phyloP scores from a whole-genome alignment of 805 yeast species.

The Saccharomyces eubayanus region DNA sequence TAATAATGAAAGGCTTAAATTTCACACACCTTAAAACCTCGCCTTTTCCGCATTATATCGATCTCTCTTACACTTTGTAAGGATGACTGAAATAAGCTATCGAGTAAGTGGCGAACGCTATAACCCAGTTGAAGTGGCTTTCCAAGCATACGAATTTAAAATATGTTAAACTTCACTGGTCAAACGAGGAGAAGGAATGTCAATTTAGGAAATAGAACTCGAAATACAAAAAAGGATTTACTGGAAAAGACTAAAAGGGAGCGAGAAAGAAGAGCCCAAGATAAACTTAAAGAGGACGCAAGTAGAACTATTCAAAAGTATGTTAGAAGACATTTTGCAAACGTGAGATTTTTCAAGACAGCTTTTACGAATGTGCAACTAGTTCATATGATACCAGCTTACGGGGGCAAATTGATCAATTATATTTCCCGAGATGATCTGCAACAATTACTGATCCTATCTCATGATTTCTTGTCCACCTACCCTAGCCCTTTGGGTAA shows the following conservation, averaged over 20 bases:
- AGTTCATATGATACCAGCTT: constrained; percentile 23
- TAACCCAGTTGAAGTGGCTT: neutral
- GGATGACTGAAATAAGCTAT: neutral
- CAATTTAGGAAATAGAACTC: constrained; percentile 47
- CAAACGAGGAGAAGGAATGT: constrained; percentile 48
- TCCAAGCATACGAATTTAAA: neutral
- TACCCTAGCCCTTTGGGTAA: constrained; percentile 10
- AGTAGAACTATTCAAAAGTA: constrained; percentile 43
- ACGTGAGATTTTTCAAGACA: constrained; percentile 19
- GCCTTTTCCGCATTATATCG: neutral
- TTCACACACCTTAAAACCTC: neutral
- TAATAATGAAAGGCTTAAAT: neutral
- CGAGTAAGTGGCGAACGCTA: neutral
- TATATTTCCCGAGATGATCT: constrained; percentile 7
- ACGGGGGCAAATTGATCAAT: constrained; percentile 24
- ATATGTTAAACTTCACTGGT: constrained; percentile 55
- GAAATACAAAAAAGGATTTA: constrained; percentile 34
- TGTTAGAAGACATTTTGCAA: constrained; percentile 36
- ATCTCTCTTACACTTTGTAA: neutral
- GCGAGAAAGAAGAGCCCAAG: constrained; percentile 55
- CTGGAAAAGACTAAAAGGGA: constrained; percentile 61
- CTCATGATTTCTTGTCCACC: constrained; percentile 7
- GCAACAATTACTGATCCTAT: constrained; percentile 2
- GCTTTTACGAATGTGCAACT: constrained; percentile 12
- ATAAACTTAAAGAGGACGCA: constrained; percentile 42